Conservation (phyloP, 2,329 filamentous ascomycete genomes). For the Penicillium thymicola region DNA sequence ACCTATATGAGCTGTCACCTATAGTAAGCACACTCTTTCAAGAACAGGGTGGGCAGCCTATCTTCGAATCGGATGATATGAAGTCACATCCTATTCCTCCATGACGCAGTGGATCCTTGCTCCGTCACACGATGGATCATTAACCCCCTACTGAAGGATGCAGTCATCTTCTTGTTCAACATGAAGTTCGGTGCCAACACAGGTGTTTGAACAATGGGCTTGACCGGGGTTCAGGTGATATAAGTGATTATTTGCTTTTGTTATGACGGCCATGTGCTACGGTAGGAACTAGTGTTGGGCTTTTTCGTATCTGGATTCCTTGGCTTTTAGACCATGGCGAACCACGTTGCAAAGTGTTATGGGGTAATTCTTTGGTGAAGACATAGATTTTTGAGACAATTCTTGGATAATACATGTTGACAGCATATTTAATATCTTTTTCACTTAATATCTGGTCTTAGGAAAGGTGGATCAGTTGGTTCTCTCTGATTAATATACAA, state of each 20-base stretch:
- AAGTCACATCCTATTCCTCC: slow-evolving; percentile 5
- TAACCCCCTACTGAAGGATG: slow-evolving; percentile 3
- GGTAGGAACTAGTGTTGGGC: neutral
- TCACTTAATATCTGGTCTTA: neutral
- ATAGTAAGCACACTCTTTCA: neutral
- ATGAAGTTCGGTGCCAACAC: neutral
- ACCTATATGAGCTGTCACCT: slow-evolving; percentile 3
- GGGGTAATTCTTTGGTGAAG: neutral
- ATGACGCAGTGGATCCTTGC: slow-evolving; percentile 2
- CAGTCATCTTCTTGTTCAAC: slow-evolving; percentile 9
- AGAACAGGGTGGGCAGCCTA: neutral
- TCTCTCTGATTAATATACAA: neutral
- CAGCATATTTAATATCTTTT: too few species aligned
- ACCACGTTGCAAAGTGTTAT: neutral
- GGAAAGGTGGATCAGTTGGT: neutral
- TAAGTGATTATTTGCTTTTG: neutral
- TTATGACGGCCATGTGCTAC: neutral
- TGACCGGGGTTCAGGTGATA: neutral
- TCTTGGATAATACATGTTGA: neutral
- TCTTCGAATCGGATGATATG: slow-evolving; percentile 13
- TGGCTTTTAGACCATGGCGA: neutral
- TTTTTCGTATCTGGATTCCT: neutral
- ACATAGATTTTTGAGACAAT: neutral
- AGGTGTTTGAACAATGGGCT: neutral
- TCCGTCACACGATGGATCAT: slow-evolving; percentile 4